A percentile compares a stretch with the other conserved stretches of the same genome.
phyloP scores from a whole-genome alignment of 352 stramenopile genomes.

The Phytophthora pluvialis region DNA sequence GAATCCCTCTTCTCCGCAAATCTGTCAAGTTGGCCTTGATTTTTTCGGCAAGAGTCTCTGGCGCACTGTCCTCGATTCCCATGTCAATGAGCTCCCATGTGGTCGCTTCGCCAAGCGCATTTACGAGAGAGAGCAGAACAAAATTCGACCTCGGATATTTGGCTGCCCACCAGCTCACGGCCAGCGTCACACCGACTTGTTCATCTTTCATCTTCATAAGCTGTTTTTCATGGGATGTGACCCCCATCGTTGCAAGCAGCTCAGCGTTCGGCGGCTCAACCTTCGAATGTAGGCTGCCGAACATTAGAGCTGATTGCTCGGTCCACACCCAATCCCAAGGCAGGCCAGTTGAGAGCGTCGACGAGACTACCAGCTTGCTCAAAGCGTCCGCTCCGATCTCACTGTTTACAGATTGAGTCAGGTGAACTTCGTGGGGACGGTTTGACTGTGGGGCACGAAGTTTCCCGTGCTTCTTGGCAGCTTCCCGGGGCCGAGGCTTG shows the following conservation, averaged over 20 bases:
- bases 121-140: conserved; percentile 74
- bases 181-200: conserved; percentile 60
- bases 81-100: conserved; percentile 67
- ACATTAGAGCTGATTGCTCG: conserved; percentile 48
- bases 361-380: conserved; percentile 51
- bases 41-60: conserved; percentile 56
- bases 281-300: conserved; percentile 37
- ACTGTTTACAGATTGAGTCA: conserved; percentile 3
- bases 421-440: conserved; percentile 2
- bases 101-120: conserved; percentile 65
- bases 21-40: conserved; percentile 51
- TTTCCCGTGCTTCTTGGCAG: conserved; percentile 8
- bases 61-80: conserved; percentile 44
- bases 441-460: background rate
- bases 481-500: conserved; percentile 10
- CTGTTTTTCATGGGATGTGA: conserved; percentile 53
- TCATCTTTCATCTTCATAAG: conserved; percentile 69
- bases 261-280: conserved; percentile 35
- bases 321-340: conserved; percentile 69
- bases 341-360: conserved; percentile 48
- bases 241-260: conserved; percentile 30
- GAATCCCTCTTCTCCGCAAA: conserved; percentile 54
- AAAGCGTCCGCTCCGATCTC: conserved; percentile 24
- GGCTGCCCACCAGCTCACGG: conserved; percentile 67
- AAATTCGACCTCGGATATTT: conserved; percentile 59